Conservation (phyloP, 768 basidiomycete genomes). For the Chalciporus pseudorubinellus region DNA sequence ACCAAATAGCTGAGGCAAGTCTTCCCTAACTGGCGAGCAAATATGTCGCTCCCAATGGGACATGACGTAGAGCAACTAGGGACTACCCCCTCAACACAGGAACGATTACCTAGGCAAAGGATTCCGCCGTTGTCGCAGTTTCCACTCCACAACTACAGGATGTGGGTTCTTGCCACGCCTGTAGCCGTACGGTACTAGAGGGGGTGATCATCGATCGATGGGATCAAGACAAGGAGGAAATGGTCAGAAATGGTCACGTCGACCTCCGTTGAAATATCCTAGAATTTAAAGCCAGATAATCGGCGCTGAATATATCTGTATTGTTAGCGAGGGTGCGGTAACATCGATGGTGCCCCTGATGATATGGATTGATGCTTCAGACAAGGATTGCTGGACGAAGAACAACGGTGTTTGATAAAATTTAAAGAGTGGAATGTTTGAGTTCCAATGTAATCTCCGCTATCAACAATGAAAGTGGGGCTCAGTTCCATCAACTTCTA, state of each 20-base stretch:
- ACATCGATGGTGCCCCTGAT: not conserved
- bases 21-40: not conserved
- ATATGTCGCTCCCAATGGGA: not conserved
- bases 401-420: not conserved
- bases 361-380: not conserved
- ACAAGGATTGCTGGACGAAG: not conserved
- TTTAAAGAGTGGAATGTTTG: not conserved
- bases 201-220: too few species aligned
- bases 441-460: not conserved
- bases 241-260: too few species aligned
- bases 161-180: too few species aligned
- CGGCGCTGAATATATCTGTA: too few species aligned
- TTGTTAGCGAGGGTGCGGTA: not conserved
- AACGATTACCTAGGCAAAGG: too few species aligned
- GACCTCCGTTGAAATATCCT: too few species aligned
- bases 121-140: too few species aligned
- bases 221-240: too few species aligned
- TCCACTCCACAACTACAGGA: too few species aligned
- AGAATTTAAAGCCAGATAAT: too few species aligned
- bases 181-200: too few species aligned
- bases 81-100: not conserved
- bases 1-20: not conserved
- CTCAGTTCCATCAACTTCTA: conserved; percentile 18
- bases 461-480: not conserved
- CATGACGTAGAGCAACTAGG: not conserved